Base-by-base conservation (phyloP, 1,139 yeast genomes). In the Taiozyma sp. region DNA sequence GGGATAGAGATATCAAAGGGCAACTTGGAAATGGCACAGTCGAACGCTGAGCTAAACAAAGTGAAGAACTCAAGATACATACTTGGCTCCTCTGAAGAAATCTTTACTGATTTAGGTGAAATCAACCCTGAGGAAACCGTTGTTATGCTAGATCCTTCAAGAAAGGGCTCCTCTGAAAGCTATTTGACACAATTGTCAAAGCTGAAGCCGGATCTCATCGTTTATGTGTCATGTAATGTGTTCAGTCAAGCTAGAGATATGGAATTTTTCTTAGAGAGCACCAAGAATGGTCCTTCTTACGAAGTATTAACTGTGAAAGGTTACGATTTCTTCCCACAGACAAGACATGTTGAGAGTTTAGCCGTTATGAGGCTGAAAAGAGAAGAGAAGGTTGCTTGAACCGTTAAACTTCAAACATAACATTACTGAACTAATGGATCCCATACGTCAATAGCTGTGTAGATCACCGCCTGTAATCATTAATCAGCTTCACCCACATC, bases 1-100 rank as follows among this genome's bases (percentile, higher is more conserved):
- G 96, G 96, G 4, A 96, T 89, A 27, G 96, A 89, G 65, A 87
- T 89, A 14, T 82, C 91, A 48, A 87, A 87, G 34, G 92, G 87
- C 55, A 83, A 88, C 39, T 88, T 88, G 49, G 78, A 76, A 62
- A 87, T 84, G 71, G 96, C 96, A 5, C 73, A 78, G 57, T 71
- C 75, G 48, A 89, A 89, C 65, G 95, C 95, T 14, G 70, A 74
- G 49, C 67, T 77, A 51, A 89, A 89, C 68, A 70, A 77, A 22
- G 72, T 89, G 41, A 64, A 69, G 27, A 87, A 87, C 62, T 83
- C 93, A 43, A 74, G 74, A 48, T 89, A 87, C 60, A 76, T 87
- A 13, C 84, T 81, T 24, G 96, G 96, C 23, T 83, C 86, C 58
- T 96, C 96, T 2, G 96, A 88, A 62, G 77, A 80, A 65, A 83